These are phyloP conservation scores for Blastomyces parvus DNA, from an alignment of 2,329 filamentous ascomycete genomes.

Conservation along the genomic window DNA sequence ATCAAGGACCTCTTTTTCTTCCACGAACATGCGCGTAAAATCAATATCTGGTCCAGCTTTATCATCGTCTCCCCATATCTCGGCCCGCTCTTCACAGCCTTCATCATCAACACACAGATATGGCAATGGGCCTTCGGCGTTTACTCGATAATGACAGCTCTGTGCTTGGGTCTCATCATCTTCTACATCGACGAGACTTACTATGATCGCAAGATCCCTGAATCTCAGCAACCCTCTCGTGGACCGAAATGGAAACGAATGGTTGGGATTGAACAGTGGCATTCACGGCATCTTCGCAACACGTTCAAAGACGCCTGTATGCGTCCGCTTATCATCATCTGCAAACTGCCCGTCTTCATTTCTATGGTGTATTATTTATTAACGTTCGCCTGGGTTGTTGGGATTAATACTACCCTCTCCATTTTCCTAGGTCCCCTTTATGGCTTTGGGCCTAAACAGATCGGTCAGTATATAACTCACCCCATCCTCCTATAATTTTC, in stretches of 20 bases:
- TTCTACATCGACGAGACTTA: conserved; percentile 32
- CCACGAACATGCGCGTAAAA: conserved; percentile 33
- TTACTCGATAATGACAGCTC: conserved; percentile 26
- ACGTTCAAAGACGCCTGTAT: conserved; percentile 28
- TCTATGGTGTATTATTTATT: conserved; percentile 32
- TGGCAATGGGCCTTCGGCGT: conserved; percentile 33
- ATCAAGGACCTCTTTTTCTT: conserved; percentile 37
- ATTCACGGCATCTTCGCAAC: conserved; percentile 23
- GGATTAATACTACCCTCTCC: conserved; percentile 48
- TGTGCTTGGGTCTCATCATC: conserved; percentile 27
- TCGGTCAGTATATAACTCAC: conserved; percentile 31
- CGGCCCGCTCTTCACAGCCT: conserved; percentile 27
- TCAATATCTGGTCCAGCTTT: conserved; percentile 32
- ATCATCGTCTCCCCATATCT: conserved; percentile 29
- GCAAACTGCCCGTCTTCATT: conserved; percentile 32
- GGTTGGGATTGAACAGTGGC: conserved; percentile 28
- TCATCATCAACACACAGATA: conserved; percentile 29
- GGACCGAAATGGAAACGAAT: conserved; percentile 24
- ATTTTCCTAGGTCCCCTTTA: conserved; percentile 46
- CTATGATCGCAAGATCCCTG: conserved; percentile 28
- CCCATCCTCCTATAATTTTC: background rate
- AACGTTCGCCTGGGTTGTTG: conserved; percentile 37
- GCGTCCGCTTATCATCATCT: conserved; percentile 29
- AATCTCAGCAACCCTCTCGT: conserved; percentile 25
- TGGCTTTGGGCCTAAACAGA: conserved; percentile 41